Evolutionary conservation across 1,139 yeast genomes (phyloP).

Genomic region (Hanseniaspora sp.): DNA sequence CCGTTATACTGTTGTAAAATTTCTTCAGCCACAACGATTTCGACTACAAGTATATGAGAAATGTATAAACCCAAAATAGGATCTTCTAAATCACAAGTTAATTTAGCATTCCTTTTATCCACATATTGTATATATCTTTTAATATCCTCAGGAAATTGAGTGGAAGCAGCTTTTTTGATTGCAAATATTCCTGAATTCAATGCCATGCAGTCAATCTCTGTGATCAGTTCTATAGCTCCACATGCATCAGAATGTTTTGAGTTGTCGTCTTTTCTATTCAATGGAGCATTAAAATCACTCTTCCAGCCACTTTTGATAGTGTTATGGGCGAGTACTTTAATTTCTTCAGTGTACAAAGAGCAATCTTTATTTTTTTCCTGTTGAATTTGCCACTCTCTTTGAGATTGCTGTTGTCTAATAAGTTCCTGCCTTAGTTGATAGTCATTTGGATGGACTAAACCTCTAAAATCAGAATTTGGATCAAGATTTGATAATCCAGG

Average conservation of each 20-base stretch:
- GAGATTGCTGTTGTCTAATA: constrained; percentile 27
- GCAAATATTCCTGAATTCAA: constrained; percentile 47
- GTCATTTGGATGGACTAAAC: constrained; percentile 32
- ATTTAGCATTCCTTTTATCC: constrained; percentile 32
- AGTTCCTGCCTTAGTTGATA: constrained; percentile 33
- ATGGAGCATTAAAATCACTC: constrained; percentile 50
- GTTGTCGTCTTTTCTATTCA: not conserved
- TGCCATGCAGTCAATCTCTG: constrained; percentile 49
- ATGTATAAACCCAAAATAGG: constrained; percentile 69
- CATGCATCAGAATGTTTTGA: constrained; percentile 31
- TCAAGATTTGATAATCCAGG: not conserved
- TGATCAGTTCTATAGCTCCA: constrained; percentile 69
- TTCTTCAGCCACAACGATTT: constrained; percentile 90
- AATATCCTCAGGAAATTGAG: constrained; percentile 22
- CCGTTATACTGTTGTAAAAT: constrained; percentile 37
- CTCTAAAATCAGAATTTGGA: constrained; percentile 12
- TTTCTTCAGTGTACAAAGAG: constrained; percentile 55
- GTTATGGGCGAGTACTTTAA: constrained; percentile 61
- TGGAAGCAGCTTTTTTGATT: constrained; percentile 30
- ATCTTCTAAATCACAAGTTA: constrained; percentile 74
- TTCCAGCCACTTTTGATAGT: constrained; percentile 90
- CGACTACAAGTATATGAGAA: constrained; percentile 64
- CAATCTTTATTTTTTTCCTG: constrained; percentile 29
- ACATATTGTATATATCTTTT: constrained; percentile 19
- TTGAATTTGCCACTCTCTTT: constrained; percentile 27